Percentiles rank a stretch among this genome's conserved stretches.
Evolutionary conservation across 441 rosid genomes (phyloP).

Genomic region (Codiaeum variegatum): DNA sequence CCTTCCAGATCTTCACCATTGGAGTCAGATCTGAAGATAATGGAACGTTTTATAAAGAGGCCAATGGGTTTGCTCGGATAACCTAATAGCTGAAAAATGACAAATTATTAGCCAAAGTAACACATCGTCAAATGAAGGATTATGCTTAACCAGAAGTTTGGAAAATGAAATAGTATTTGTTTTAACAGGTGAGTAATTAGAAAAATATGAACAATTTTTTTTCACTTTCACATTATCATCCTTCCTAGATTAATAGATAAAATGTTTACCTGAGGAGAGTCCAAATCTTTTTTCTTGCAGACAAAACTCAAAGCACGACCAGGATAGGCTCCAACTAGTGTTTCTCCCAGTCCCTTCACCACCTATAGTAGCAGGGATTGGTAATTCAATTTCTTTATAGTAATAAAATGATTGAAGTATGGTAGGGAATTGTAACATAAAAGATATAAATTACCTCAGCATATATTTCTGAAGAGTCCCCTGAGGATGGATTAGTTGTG

Average conservation of each 20-base stretch:
- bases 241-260: not conserved
- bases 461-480: constrained; percentile 87
- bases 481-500: constrained; percentile 95
- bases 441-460: constrained; percentile 59
- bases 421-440: not conserved
- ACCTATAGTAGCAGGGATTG: constrained; percentile 42
- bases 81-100: constrained; percentile 61
- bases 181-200: not conserved
- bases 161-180: not conserved
- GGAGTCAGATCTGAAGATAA: constrained; percentile 92
- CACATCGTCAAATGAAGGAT: constrained; percentile 10
- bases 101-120: constrained; percentile 20
- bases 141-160: not conserved
- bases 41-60: constrained; percentile 79
- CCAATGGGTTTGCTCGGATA: constrained; percentile 97
- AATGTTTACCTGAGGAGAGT: constrained; percentile 69
- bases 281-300: constrained; percentile 68
- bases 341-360: constrained; percentile 96
- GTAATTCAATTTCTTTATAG: constrained; percentile 16
- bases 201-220: not conserved
- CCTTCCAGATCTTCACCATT: constrained; percentile 99
- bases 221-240: not conserved
- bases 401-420: constrained; percentile 9
- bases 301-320: constrained; percentile 94
- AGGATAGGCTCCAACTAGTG: constrained; percentile 97